Percentiles rank a stretch among this genome's conserved stretches.
Conservation (phyloP, 331 rosid species). For the Acacia pycnantha region DNA sequence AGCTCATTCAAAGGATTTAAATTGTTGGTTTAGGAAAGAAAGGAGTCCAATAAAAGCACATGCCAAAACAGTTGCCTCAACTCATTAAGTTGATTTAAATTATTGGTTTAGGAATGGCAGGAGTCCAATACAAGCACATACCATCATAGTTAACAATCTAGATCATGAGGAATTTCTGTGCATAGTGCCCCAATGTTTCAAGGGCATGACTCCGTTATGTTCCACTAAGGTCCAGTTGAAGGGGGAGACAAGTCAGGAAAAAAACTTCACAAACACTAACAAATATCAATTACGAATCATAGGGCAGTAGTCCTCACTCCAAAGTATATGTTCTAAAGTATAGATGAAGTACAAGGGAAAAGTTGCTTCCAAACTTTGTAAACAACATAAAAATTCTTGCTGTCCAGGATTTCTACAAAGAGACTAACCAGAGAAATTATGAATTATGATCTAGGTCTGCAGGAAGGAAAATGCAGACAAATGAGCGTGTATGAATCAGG, state of each 20-base stretch:
- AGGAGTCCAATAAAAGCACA: slow-evolving; percentile 18
- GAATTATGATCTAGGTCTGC: slow-evolving; percentile 4
- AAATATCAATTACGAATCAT: slow-evolving; percentile 4
- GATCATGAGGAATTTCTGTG: slow-evolving; percentile 7
- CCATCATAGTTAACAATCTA: slow-evolving; percentile 19
- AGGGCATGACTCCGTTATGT: not conserved
- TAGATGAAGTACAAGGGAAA: slow-evolving; percentile 15
- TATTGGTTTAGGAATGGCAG: slow-evolving; percentile 8
- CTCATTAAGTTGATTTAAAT: slow-evolving; percentile 18
- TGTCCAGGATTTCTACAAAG: slow-evolving; percentile 9
- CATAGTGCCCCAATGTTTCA: slow-evolving; percentile 21
- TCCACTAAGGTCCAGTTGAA: slow-evolving; percentile 5
- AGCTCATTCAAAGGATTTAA: slow-evolving; percentile 15
- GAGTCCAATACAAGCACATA: slow-evolving; percentile 12
- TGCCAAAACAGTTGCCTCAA: not conserved
- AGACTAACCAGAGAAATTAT: slow-evolving; percentile 1
- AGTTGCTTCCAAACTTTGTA: not conserved
- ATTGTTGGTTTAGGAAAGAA: not conserved
- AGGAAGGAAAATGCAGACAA: slow-evolving; percentile 23
- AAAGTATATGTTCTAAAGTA: slow-evolving; percentile 4
- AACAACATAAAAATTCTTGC: not conserved
- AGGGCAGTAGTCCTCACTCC: slow-evolving; percentile 7
- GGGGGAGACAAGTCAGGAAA: not conserved
- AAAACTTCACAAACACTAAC: slow-evolving; percentile 14
- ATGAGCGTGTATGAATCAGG: not conserved